phyloP scores from a whole-genome alignment of 208 protist species.

The Phytomonas sp. region DNA sequence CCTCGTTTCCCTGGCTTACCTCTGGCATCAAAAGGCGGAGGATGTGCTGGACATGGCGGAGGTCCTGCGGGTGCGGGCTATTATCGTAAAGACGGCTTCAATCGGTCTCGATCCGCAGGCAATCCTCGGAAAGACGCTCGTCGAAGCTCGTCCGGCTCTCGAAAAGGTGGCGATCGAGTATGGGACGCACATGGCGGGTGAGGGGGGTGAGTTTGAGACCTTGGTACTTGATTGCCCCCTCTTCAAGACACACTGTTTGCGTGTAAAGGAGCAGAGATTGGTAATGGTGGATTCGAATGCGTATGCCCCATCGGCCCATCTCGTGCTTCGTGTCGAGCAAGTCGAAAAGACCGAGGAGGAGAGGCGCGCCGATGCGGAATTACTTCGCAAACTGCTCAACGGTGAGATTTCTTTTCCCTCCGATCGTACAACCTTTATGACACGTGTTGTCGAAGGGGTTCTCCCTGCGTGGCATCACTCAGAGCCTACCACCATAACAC shows the following conservation, averaged over 20 bases:
- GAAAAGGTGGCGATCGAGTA: slow-evolving; percentile 50
- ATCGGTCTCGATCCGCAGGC: slow-evolving; percentile 85
- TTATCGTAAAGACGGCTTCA: slow-evolving; percentile 95
- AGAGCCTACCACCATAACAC: not conserved
- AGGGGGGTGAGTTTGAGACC: slow-evolving; percentile 99
- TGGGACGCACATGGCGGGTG: slow-evolving; percentile 94
- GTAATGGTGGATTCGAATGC: slow-evolving; percentile 82
- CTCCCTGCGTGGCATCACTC: not conserved
- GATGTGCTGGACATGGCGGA: slow-evolving; percentile 94
- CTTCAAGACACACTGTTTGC: slow-evolving; percentile 28
- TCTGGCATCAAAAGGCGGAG: slow-evolving; percentile 93
- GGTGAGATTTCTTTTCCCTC: slow-evolving; percentile 18
- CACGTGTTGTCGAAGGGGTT: not conserved
- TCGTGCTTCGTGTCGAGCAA: slow-evolving; percentile 29
- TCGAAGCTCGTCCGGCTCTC: slow-evolving; percentile 50
- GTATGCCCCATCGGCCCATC: slow-evolving; percentile 63
- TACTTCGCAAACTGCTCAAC: slow-evolving; percentile 26
- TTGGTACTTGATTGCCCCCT: slow-evolving; percentile 97
- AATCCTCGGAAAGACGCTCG: slow-evolving; percentile 88
- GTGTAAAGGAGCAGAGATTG: slow-evolving; percentile 21
- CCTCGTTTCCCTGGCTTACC: slow-evolving; percentile 90
- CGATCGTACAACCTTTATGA: slow-evolving; percentile 17
- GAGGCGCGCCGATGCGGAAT: slow-evolving; percentile 11
- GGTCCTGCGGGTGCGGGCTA: slow-evolving; percentile 63
- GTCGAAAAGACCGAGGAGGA: slow-evolving; percentile 42